A percentile compares a stretch with the other conserved stretches of the same genome.
Evolutionary conservation across 495 filamentous ascomycete genomes (phyloP).

Genomic region (Bacidia rubella): DNA sequence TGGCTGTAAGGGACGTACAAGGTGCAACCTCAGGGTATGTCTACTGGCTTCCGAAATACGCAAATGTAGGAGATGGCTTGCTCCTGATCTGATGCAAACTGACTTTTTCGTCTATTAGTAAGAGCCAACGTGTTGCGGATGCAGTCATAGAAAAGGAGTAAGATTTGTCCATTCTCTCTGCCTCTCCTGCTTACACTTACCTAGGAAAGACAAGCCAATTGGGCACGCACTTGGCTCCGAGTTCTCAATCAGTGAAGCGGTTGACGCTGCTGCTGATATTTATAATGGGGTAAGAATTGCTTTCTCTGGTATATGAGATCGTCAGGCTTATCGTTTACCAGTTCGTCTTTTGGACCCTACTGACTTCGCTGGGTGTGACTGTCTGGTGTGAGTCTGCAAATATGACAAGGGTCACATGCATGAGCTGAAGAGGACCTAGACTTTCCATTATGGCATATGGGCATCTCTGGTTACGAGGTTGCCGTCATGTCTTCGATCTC

Average conservation of each 20-base stretch:
- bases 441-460: conserved; percentile 99
- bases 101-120: conserved; percentile 22
- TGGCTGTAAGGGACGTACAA: conserved; percentile 79
- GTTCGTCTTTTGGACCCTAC: conserved; percentile 92
- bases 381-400: conserved; percentile 94
- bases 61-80: conserved; percentile 36
- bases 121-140: conserved; percentile 52
- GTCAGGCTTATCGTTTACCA: conserved; percentile 27
- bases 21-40: conserved; percentile 98
- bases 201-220: conserved; percentile 64
- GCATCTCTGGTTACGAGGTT: conserved; percentile 91
- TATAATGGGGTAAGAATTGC: conserved; percentile 64
- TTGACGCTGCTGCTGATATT: conserved; percentile 77
- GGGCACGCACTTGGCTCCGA: conserved; percentile 53
- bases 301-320: conserved; percentile 6
- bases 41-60: conserved; percentile 86
- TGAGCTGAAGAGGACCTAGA: conserved; percentile 33
- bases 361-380: conserved; percentile 74
- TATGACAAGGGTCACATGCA: no score
- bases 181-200: conserved; percentile 12
- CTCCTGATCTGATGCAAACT: conserved; percentile 18
- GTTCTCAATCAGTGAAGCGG: conserved; percentile 59
- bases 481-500: conserved; percentile 74
- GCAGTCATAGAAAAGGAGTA: conserved; percentile 82
- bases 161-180: conserved; percentile 21